These are phyloP conservation scores for Ogataea hybrid DNA, from an alignment of 1,139 yeast species.

Conservation along the genomic window DNA sequence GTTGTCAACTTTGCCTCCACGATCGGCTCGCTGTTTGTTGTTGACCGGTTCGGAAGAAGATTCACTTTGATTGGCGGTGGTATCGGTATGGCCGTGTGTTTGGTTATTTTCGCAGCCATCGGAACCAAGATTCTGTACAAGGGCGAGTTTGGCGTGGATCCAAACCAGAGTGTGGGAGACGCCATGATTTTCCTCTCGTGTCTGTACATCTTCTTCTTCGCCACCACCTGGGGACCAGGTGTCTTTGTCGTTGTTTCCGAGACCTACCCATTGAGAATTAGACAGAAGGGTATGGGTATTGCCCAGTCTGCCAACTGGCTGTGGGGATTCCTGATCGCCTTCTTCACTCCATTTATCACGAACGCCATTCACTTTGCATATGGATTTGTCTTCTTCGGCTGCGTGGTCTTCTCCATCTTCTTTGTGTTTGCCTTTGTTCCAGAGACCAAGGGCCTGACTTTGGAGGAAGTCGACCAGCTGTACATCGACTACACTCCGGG, in stretches of 20 bases:
- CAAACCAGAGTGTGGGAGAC: slow-evolving; percentile 56
- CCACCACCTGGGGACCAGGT: slow-evolving; percentile 87
- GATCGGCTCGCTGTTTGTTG: slow-evolving; percentile 61
- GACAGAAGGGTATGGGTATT: slow-evolving; percentile 77
- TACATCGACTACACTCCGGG: slow-evolving; percentile 40
- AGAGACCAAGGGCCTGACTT: slow-evolving; percentile 71
- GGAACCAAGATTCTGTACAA: slow-evolving; percentile 67
- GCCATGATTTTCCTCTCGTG: slow-evolving; percentile 79
- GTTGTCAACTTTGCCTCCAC: slow-evolving; percentile 77
- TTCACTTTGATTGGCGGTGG: slow-evolving; percentile 62
- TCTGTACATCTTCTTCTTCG: slow-evolving; percentile 77
- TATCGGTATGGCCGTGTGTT: slow-evolving; percentile 60
- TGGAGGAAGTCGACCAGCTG: slow-evolving; percentile 74
- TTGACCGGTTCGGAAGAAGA: slow-evolving; percentile 74
- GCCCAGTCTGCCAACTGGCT: slow-evolving; percentile 79
- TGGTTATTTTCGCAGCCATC: slow-evolving; percentile 63
- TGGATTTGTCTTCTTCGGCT: slow-evolving; percentile 76
- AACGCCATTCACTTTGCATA: slow-evolving; percentile 53
- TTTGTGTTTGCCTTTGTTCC: slow-evolving; percentile 67
- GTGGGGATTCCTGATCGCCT: slow-evolving; percentile 74
- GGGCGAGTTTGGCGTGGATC: slow-evolving; percentile 39
- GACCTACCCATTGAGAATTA: slow-evolving; percentile 72
- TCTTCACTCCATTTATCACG: slow-evolving; percentile 71
- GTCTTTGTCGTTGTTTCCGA: slow-evolving; percentile 79
- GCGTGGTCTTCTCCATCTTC: slow-evolving; percentile 55